Evolutionary conservation across 257 asterid species (phyloP).

Genomic region (Solanum paucissectum): DNA sequence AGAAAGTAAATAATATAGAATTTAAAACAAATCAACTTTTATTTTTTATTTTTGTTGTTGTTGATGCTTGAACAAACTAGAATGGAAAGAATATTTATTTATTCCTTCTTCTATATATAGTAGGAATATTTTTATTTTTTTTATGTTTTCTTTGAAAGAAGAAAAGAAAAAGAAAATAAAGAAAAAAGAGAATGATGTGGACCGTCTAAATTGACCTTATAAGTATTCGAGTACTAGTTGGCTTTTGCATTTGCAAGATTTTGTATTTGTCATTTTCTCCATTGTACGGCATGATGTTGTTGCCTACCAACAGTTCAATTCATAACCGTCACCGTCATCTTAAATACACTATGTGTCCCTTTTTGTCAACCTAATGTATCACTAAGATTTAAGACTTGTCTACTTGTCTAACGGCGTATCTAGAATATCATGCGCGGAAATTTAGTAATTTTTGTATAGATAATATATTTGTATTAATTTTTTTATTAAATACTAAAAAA

Average conservation of each 20-base stretch:
- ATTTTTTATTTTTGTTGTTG: not conserved
- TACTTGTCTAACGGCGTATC: not conserved
- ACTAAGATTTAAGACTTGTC: not conserved
- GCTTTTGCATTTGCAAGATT: not conserved
- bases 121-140: not conserved
- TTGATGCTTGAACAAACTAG: not conserved
- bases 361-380: not conserved
- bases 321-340: not conserved
- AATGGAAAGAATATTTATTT: not conserved
- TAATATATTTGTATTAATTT: not conserved
- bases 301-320: not conserved
- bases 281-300: not conserved
- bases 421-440: fast-evolving
- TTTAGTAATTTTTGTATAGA: fast-evolving
- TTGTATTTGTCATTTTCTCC: not conserved
- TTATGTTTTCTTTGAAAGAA: not conserved
- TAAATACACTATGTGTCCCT: not conserved
- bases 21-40: not conserved
- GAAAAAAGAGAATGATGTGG: not conserved
- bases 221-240: not conserved
- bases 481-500: too few relatives aligned
- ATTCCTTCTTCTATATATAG: not conserved
- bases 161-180: not conserved
- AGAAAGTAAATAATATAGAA: too few relatives aligned
- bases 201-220: not conserved